Base-by-base conservation (phyloP, 768 basidiomycete species). In the Calocera cornea region DNA sequence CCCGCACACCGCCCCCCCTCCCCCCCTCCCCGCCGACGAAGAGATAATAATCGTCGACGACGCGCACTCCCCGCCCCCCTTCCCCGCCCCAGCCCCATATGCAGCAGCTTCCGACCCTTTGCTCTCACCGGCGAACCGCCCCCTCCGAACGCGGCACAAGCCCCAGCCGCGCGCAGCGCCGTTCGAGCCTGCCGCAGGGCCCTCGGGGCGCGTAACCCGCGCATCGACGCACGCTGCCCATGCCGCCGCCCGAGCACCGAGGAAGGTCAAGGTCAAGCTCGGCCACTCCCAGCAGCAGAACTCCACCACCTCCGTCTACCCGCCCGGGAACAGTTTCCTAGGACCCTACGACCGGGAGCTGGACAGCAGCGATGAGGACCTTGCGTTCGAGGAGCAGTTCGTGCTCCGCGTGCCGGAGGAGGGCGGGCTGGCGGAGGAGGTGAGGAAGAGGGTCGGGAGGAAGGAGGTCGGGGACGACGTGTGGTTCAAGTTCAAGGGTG, bases 401-500 rank as follows among this genome's bases (percentile, higher is more conserved):
- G 87, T 99, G 66, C 79, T 99, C 34, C 78, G 95, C 33, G 85
- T 98, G 81, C 92, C 91, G 0, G 84, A 87, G 10, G 91, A 91
- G 1, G 87, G 89, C 69, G 90, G 92, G 71, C 84, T 85, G 54
- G 54, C 54, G 67, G 88, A 92, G 41, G 86, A 80, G 72, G 73
- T 95, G 68, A 84, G 85, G 76, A 91, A 92, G 79, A 87, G 90
- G 83, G 86, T 94, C 36, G 83, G 85, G 65, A 78, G 86, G 64
- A 83, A 92, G 69, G 92, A 95, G 73, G 80, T 92, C 5, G 74
- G 83, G 14, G 86, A 87, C 72, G 95, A 95, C 71, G 86, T 90
- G 14, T 97, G 93, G 90, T 95, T 99, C 83, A 97, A 95, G 78
- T 98, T 99, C 76, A 92, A 97, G 79, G 94, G 94, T 92, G 72